Evolutionary conservation across 1,284 basidiomycete genomes (phyloP), one percentile per base, ranked within the genome.

Genomic region (Tetrapyrgos nigripes): DNA sequence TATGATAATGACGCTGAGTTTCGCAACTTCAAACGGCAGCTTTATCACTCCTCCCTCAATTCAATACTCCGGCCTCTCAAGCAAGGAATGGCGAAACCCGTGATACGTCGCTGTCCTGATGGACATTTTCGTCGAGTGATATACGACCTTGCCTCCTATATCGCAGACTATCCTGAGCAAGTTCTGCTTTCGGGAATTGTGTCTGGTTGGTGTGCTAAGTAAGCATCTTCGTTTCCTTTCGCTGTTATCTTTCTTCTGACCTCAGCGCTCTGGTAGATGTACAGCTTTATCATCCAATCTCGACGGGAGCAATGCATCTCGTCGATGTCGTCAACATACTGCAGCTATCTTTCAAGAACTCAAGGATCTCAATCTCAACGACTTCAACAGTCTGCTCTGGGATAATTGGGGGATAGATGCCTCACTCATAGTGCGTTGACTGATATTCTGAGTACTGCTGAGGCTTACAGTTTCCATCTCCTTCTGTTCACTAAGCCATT

Each of bases 101-200:
- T 57, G 21, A 54, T 65, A n/a, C 29, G 28, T 6, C 21, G 31
- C 9, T 65, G 64, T 31, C 60, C 64, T 9, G 62, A 66, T 61
- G 64, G 64, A 17, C 58, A 65, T 57, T 66, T 47, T 40, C 62
- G 60, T 3, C 57, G 58, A 8, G 53, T 56, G 2, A 62, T 66
- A 8, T 66, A 58, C 43, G 59, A 55, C 23, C 48, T 66, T 2
- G 65, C 57, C 2, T 54, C 65, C 0, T 65, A 58, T 47, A 66
- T 66, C 44, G 64, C 62, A 1, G 62, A 66, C 43, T 66, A 66
- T 56, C 65, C 65, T 8, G 62, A 66, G 27, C 65, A 66, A 35
- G 64, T 61, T 14, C 44, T 23, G n/a, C 55, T 65, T 5, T 24
- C 64, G 17, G 62, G 58, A 10, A 60, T 65, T 46, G 64, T 66